A percentile compares a stretch with the other conserved stretches of the same genome.
These are phyloP conservation scores for Leishmania aethiopica DNA, from an alignment of 208 protist species.

Conservation along the genomic window DNA sequence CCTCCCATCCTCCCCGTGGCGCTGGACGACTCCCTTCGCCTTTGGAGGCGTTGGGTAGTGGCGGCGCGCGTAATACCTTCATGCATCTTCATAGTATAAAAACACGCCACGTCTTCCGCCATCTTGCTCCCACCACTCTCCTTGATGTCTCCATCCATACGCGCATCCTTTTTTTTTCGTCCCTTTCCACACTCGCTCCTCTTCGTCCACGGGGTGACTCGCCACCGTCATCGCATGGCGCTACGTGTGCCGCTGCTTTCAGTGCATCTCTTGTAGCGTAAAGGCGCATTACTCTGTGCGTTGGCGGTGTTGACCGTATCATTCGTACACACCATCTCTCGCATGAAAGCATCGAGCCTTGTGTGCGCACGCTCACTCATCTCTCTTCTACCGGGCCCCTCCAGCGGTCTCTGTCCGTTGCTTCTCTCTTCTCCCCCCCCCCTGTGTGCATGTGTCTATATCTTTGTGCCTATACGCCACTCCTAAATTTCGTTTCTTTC, in stretches of 20 bases:
- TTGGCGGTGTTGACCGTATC: too few species aligned
- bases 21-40: not conserved
- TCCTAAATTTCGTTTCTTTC: not conserved
- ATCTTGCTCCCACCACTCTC: not conserved
- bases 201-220: not conserved
- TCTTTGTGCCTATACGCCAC: not conserved
- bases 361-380: not conserved
- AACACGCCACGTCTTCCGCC: not conserved
- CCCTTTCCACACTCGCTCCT: not conserved
- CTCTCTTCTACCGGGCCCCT: not conserved
- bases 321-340: not conserved
- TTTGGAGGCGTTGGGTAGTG: not conserved
- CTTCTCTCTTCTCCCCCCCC: not conserved
- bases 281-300: not conserved
- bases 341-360: not conserved
- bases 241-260: not conserved
- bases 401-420: not conserved
- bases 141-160: not conserved
- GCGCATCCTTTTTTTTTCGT: not conserved
- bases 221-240: not conserved
- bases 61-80: not conserved
- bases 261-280: not conserved
- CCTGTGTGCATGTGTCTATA: not conserved
- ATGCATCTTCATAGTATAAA: not conserved
- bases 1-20: not conserved